These are phyloP conservation scores for Paecilomyces dactylethromorphus DNA, from an alignment of 2,329 filamentous ascomycete genomes.

Conservation along the genomic window DNA sequence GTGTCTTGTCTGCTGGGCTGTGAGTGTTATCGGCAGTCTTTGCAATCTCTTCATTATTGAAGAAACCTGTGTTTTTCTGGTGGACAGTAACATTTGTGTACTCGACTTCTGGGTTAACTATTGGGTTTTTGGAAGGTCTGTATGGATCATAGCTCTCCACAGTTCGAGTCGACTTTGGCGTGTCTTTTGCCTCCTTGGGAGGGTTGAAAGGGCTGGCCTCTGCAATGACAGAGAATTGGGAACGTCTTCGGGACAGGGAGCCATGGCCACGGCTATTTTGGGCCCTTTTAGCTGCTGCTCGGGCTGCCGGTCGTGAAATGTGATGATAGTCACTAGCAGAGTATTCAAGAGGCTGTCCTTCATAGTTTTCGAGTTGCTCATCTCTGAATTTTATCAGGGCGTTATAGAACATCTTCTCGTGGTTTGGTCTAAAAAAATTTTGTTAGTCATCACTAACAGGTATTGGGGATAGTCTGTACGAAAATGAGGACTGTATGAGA, in stretches of 20 bases:
- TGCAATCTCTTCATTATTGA: not conserved
- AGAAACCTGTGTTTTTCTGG: slow-evolving; percentile 30
- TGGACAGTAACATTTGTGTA: slow-evolving; percentile 66
- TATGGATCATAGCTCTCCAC: slow-evolving; percentile 77
- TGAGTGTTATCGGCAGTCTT: slow-evolving; percentile 4
- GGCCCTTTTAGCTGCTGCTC: slow-evolving; percentile 22
- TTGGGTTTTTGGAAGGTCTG: slow-evolving; percentile 57
- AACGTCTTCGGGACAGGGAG: slow-evolving; percentile 37
- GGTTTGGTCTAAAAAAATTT: slow-evolving; percentile 57
- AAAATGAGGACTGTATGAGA: no score
- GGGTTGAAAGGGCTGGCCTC: slow-evolving; percentile 46
- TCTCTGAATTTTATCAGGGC: slow-evolving; percentile 76
- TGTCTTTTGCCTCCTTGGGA: slow-evolving; percentile 30
- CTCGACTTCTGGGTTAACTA: slow-evolving; percentile 46
- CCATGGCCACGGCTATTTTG: slow-evolving; percentile 19
- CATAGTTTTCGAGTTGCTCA: slow-evolving; percentile 78
- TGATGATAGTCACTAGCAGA: slow-evolving; percentile 91
- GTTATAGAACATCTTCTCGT: slow-evolving; percentile 90
- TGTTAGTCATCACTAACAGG: slow-evolving; percentile 2
- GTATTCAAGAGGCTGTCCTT: slow-evolving; percentile 67
- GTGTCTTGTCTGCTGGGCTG: not conserved
- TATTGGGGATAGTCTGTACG: not conserved
- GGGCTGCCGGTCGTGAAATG: slow-evolving; percentile 39
- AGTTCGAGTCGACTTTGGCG: slow-evolving; percentile 34
- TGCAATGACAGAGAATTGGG: slow-evolving; percentile 52